phyloP scores from a whole-genome alignment of 2,329 filamentous ascomycete species.

The Hypoxylon sp. region DNA sequence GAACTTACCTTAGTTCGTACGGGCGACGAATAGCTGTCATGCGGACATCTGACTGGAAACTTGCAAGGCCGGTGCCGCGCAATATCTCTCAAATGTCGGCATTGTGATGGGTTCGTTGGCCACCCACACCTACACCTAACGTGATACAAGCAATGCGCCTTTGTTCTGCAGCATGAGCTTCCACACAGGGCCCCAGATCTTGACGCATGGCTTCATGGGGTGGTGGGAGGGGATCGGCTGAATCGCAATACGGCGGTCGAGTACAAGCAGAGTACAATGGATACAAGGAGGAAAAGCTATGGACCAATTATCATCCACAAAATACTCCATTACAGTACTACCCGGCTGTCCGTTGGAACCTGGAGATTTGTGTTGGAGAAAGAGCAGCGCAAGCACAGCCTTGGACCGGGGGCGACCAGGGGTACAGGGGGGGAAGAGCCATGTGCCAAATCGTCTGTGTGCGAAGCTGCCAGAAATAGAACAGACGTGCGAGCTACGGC shows the following conservation, averaged over 20 bases:
- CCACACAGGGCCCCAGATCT: constrained; percentile 33
- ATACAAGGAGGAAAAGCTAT: not conserved
- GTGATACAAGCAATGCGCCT: constrained; percentile 34
- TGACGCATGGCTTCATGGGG: constrained; percentile 26
- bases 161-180: constrained; percentile 35
- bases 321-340: constrained; percentile 19
- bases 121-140: constrained; percentile 12
- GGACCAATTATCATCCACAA: constrained; percentile 22
- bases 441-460: constrained; percentile 42
- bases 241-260: constrained; percentile 27
- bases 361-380: constrained; percentile 42
- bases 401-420: constrained; percentile 24
- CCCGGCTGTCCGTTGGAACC: constrained; percentile 29
- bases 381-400: constrained; percentile 37
- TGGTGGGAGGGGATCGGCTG: constrained; percentile 35
- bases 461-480: constrained; percentile 41
- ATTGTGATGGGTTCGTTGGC: constrained; percentile 14
- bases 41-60: constrained; percentile 8
- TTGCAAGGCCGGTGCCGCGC: constrained; percentile 12
- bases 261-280: constrained; percentile 6
- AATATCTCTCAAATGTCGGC: constrained; percentile 17
- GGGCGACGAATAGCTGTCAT: constrained; percentile 13
- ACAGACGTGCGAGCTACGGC: constrained; percentile 32
- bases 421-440: constrained; percentile 37
- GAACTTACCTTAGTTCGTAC: constrained; percentile 12